Conservation (phyloP, 2,329 filamentous ascomycete species). For the Podosphaera xanthii region DNA sequence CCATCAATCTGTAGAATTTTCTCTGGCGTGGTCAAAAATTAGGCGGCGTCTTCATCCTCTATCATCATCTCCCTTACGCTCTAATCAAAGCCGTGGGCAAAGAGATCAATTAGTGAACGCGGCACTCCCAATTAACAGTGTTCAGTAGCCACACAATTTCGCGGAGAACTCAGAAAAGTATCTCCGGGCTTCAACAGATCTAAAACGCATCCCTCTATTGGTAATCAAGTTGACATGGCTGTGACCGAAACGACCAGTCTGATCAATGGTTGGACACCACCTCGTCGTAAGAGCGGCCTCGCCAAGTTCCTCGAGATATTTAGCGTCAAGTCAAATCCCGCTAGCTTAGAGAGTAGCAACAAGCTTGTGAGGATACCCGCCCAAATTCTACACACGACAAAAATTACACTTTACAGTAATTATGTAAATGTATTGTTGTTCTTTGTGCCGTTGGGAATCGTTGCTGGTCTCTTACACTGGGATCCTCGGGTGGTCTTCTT, state of each 20-base stretch:
- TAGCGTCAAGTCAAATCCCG: constrained; percentile 10
- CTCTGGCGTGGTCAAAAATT: no score
- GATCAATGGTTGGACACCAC: constrained; percentile 7
- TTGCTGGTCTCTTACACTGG: constrained; percentile 27
- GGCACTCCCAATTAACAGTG: not conserved
- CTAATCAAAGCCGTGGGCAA: no score
- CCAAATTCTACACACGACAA: constrained; percentile 11
- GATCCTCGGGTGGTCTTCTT: constrained; percentile 31
- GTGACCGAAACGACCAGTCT: constrained; percentile 11
- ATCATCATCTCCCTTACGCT: no score
- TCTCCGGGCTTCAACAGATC: not conserved
- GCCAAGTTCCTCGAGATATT: constrained; percentile 11
- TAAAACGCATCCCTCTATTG: not conserved
- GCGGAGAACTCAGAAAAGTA: constrained; percentile 5
- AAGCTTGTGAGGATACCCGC: constrained; percentile 13
- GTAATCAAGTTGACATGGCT: not conserved
- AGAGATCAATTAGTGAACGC: no score
- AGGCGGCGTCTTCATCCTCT: no score
- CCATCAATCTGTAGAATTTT: no score
- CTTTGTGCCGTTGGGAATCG: constrained; percentile 58
- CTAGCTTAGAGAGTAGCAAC: constrained; percentile 13
- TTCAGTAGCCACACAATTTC: constrained; percentile 7
- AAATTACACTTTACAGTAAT: constrained; percentile 17
- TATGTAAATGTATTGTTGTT: constrained; percentile 58
- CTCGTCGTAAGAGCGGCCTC: constrained; percentile 4